These are phyloP conservation scores for Halteria grandinella DNA, from an alignment of 73 alveolate genomes.

Conservation along the genomic window DNA sequence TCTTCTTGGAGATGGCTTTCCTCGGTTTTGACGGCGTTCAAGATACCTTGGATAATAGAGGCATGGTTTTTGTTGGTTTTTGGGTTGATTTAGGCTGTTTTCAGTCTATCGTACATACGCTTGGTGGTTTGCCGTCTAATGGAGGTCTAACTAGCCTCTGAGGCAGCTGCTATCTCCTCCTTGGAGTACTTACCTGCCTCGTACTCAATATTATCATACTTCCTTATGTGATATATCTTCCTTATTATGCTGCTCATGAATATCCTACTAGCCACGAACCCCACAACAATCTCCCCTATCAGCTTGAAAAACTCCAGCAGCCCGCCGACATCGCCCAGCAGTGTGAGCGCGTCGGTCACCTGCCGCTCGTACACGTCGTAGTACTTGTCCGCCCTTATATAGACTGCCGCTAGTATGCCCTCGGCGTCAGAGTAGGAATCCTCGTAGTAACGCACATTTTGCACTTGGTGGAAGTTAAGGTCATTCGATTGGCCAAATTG, in stretches of 20 bases:
- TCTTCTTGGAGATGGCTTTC: too few species aligned
- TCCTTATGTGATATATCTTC: not conserved
- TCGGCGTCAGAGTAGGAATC: not conserved
- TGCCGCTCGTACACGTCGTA: constrained; percentile 2
- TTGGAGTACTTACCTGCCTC: not conserved
- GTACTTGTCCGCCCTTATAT: not conserved
- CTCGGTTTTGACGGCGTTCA: too few species aligned
- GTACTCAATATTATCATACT: not conserved
- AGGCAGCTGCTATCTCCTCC: too few species aligned
- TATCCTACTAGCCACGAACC: constrained; percentile 6
- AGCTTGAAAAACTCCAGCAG: not conserved
- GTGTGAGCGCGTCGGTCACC: not conserved
- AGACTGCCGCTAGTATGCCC: constrained; percentile 1
- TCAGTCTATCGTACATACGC: not conserved
- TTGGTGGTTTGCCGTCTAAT: not conserved
- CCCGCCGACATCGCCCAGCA: constrained; percentile 33
- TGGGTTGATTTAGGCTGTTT: not conserved
- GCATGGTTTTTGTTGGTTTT: too few species aligned
- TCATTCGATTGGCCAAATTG: constrained; percentile 1
- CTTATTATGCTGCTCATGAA: not conserved
- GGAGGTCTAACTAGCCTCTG: not conserved
- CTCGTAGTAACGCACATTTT: not conserved
- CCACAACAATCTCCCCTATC: constrained; percentile 6
- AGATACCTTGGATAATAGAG: too few species aligned
- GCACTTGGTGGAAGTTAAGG: not conserved